Percentiles rank a stretch among this genome's conserved stretches.
Conservation (phyloP, 768 basidiomycete species). For the Lactarius trivialis region DNA sequence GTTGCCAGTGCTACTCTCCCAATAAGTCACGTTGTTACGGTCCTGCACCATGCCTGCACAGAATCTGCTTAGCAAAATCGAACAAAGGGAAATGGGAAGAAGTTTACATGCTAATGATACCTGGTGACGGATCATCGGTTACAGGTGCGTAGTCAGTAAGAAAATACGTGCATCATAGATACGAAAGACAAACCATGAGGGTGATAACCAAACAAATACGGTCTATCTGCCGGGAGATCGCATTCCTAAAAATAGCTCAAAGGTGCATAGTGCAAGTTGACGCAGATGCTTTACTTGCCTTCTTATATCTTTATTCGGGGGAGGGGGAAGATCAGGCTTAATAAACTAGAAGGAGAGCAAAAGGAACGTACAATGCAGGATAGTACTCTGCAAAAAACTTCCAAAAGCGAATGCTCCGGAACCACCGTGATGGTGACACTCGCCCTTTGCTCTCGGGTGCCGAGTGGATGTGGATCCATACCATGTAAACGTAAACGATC, state of each 20-base stretch:
- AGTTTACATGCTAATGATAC: constrained; percentile 94
- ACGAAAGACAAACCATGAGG: constrained; percentile 70
- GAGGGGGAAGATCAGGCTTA: background rate
- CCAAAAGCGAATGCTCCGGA: constrained; percentile 68
- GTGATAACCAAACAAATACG: constrained; percentile 97
- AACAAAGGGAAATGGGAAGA: background rate
- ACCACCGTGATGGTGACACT: constrained; percentile 66
- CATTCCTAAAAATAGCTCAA: constrained; percentile 51
- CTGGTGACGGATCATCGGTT: constrained; percentile 38
- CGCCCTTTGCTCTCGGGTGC: constrained; percentile 70
- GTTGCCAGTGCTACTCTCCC: too few species aligned
- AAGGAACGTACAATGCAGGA: constrained; percentile 68
- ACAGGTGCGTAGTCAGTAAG: background rate
- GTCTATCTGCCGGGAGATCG: constrained; percentile 83
- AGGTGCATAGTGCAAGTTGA: background rate
- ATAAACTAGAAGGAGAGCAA: background rate
- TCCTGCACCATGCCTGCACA: too few species aligned
- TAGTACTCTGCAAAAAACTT: constrained; percentile 90
- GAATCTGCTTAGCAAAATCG: background rate
- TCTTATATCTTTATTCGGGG: constrained; percentile 30
- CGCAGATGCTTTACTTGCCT: constrained; percentile 30
- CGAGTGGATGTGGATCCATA: constrained; percentile 76
- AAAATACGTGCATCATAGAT: background rate
- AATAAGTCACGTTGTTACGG: too few species aligned
- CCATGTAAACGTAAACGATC: constrained; percentile 60